Evolutionary conservation across 345 rosid species (phyloP).

Genomic region (Heritiera littoralis): DNA sequence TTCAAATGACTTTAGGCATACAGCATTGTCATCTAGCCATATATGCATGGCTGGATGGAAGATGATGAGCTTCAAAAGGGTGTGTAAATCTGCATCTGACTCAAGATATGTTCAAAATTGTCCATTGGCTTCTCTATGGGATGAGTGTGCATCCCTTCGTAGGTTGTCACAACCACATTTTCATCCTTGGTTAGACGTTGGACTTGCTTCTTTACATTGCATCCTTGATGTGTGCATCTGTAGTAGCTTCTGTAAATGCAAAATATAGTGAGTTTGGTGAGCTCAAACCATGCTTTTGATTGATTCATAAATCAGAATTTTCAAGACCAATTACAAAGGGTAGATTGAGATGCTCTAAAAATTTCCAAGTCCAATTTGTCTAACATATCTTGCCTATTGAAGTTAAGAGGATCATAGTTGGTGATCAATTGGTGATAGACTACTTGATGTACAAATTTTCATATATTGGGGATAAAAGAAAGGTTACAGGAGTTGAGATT

Average conservation of each 20-base stretch:
- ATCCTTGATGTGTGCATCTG: slow-evolving; percentile 70
- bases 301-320: neutral
- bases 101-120: slow-evolving; percentile 75
- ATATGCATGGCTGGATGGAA: neutral
- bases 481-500: too few relatives aligned
- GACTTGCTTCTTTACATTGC: slow-evolving; percentile 91
- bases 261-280: neutral
- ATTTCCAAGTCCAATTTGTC: too few relatives aligned
- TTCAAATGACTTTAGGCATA: neutral
- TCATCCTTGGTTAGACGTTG: slow-evolving; percentile 75
- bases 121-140: slow-evolving; percentile 64
- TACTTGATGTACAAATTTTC: too few relatives aligned
- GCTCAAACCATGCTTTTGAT: neutral
- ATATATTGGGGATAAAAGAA: too few relatives aligned
- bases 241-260: slow-evolving; percentile 68
- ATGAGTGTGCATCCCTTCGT: slow-evolving; percentile 82
- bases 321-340: neutral
- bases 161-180: slow-evolving; percentile 73
- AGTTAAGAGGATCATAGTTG: too few relatives aligned
- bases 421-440: too few relatives aligned
- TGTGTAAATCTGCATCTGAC: slow-evolving; percentile 73
- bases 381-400: too few relatives aligned
- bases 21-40: neutral
- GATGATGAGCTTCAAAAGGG: slow-evolving; percentile 33
- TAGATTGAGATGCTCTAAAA: neutral